Percentiles rank a stretch among this genome's conserved stretches.
phyloP scores from a whole-genome alignment of 2,329 filamentous ascomycete species.

The Malbranchea cinnamomea region DNA sequence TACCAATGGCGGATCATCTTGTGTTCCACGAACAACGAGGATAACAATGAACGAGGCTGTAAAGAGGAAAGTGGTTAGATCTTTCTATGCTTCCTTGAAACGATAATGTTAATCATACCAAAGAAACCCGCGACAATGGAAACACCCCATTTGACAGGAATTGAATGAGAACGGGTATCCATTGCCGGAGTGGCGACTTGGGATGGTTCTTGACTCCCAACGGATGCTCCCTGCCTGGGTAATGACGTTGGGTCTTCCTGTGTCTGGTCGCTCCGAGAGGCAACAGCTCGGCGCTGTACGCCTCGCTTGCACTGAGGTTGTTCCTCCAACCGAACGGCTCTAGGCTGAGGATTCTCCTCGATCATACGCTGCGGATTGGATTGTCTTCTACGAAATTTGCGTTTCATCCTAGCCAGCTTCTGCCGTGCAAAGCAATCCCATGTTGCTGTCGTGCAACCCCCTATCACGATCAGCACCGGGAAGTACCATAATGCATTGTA shows the following conservation, averaged over 20 bases:
- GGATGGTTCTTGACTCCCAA: no score
- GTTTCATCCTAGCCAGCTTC: constrained; percentile 21
- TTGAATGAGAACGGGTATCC: constrained; percentile 8
- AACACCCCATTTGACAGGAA: constrained; percentile 10
- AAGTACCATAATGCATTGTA: constrained; percentile 68
- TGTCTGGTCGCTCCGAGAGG: constrained; percentile 6
- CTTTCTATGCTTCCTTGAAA: not conserved
- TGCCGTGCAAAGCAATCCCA: constrained; percentile 43
- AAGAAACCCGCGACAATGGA: constrained; percentile 35
- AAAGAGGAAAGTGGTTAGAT: constrained; percentile 2
- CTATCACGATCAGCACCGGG: constrained; percentile 44
- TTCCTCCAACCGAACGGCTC: constrained; percentile 6
- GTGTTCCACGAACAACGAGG: constrained; percentile 34
- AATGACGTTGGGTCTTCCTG: no score
- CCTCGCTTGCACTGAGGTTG: not conserved
- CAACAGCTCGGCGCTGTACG: constrained; percentile 9
- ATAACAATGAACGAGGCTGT: constrained; percentile 40
- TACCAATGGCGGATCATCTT: constrained; percentile 29
- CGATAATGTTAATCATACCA: constrained; percentile 15
- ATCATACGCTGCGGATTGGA: constrained; percentile 7
- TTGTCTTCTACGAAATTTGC: constrained; percentile 11
- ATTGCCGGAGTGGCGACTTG: no score
- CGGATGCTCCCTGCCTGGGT: no score
- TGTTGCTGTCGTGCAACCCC: constrained; percentile 37
- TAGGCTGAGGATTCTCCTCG: constrained; percentile 7